Percentiles rank a stretch among this genome's conserved stretches.
These are phyloP conservation scores for Corchorus olitorius DNA, from an alignment of 345 rosid species.

Conservation along the genomic window DNA sequence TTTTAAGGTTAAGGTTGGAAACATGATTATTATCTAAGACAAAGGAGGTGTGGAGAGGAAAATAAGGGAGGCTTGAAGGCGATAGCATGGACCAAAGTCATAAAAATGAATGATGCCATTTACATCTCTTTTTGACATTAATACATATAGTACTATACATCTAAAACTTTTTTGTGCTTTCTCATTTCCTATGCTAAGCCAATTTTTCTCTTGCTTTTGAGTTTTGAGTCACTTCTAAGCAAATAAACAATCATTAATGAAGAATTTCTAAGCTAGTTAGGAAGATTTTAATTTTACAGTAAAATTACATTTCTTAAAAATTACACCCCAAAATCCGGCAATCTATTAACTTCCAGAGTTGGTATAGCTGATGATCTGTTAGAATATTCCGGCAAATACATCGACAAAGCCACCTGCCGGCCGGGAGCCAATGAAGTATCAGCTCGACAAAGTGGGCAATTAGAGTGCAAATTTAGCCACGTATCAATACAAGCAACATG, in stretches of 20 bases:
- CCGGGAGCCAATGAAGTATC: background rate
- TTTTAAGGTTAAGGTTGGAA: background rate
- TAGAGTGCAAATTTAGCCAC: constrained; percentile 52
- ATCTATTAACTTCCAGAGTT: background rate
- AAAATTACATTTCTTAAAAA: background rate
- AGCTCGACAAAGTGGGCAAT: constrained; percentile 56
- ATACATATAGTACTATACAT: background rate
- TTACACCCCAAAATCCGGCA: constrained; percentile 6
- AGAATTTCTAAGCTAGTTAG: background rate
- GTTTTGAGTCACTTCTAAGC: constrained; percentile 14
- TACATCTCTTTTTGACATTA: background rate
- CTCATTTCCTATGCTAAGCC: background rate
- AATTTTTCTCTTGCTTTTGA: background rate
- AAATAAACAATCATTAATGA: background rate
- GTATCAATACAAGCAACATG: constrained; percentile 52
- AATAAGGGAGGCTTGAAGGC: background rate
- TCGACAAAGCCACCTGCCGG: constrained; percentile 25
- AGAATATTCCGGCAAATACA: constrained; percentile 18
- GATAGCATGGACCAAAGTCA: background rate
- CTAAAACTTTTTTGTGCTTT: background rate
- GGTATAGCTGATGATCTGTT: background rate
- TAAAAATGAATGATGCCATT: background rate
- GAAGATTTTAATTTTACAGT: too few relatives aligned
- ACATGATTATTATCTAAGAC: background rate
- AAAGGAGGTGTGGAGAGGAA: background rate